A percentile compares a stretch with the other conserved stretches of the same genome.
phyloP scores from a whole-genome alignment of 2,329 filamentous ascomycete species.

The Xylariaceae sp. region DNA sequence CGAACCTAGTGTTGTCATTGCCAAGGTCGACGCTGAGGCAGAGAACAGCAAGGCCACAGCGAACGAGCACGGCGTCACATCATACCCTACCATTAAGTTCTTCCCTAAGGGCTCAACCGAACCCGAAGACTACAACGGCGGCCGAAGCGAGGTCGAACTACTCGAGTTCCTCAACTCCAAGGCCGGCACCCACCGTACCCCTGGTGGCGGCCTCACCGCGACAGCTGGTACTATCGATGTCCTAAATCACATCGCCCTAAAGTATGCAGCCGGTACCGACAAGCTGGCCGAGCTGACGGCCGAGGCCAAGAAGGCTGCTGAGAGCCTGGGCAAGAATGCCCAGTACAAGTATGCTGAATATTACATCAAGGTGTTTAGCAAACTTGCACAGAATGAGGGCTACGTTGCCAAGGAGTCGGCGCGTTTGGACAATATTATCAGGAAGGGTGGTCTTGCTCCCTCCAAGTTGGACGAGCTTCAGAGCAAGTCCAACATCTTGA shows the following conservation, averaged over 20 bases:
- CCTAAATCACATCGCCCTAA: constrained; percentile 77
- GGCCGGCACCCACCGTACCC: constrained; percentile 82
- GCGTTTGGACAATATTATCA: constrained; percentile 78
- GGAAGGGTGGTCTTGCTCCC: constrained; percentile 84
- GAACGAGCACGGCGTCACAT: constrained; percentile 76
- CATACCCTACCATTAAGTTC: constrained; percentile 98
- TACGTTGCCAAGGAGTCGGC: constrained; percentile 87
- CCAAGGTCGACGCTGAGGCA: constrained; percentile 94
- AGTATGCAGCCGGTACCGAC: constrained; percentile 69
- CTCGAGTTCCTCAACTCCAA: constrained; percentile 86
- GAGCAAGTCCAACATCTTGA: constrained; percentile 86
- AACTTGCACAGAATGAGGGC: constrained; percentile 77
- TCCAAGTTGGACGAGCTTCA: constrained; percentile 90
- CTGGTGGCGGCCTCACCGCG: constrained; percentile 79
- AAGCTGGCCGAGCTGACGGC: constrained; percentile 68
- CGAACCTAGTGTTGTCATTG: constrained; percentile 82
- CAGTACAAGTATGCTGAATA: constrained; percentile 86
- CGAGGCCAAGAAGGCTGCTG: constrained; percentile 76
- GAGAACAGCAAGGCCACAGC: constrained; percentile 81
- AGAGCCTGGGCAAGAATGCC: constrained; percentile 65
- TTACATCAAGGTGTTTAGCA: constrained; percentile 90
- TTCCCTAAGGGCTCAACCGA: constrained; percentile 86
- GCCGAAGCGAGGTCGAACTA: constrained; percentile 77
- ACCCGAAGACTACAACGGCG: constrained; percentile 74
- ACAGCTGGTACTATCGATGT: constrained; percentile 82